Evolutionary conservation across 345 rosid species (phyloP).

Genomic region (Eucalyptus dawsonii): DNA sequence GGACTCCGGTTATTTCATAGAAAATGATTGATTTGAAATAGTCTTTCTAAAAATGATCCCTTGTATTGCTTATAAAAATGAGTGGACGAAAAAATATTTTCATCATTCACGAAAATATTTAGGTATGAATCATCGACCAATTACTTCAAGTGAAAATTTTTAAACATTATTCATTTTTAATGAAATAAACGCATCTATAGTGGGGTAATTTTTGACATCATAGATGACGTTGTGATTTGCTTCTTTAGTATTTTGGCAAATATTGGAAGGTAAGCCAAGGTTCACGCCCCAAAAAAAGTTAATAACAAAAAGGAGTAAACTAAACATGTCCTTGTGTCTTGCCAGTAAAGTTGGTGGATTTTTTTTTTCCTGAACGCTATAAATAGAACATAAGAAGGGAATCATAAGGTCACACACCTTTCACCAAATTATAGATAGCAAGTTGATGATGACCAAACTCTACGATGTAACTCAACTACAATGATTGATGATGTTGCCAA

Average conservation of each 20-base stretch:
- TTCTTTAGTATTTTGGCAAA: neutral
- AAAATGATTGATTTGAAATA: too few relatives aligned
- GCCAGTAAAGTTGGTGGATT: neutral
- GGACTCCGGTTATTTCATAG: accelerated
- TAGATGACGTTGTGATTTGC: neutral
- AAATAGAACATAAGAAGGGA: neutral
- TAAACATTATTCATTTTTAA: too few relatives aligned
- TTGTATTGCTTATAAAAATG: too few relatives aligned
- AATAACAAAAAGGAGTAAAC: neutral
- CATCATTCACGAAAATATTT: too few relatives aligned
- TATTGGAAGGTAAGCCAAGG: neutral
- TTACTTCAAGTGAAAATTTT: too few relatives aligned
- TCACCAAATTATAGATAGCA: neutral
- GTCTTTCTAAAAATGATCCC: too few relatives aligned
- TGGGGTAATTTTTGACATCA: neutral
- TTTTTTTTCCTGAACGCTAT: neutral
- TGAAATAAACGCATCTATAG: too few relatives aligned
- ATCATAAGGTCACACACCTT: neutral
- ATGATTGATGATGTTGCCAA: neutral
- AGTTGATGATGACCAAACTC: neutral
- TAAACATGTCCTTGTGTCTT: too few relatives aligned
- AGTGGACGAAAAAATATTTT: too few relatives aligned
- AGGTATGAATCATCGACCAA: too few relatives aligned
- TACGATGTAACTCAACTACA: neutral
- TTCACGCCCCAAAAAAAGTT: neutral